Evolutionary conservation across 1,284 basidiomycete genomes (phyloP), one percentile per base, ranked within the genome.

Genomic region (Fomitopsis schrenkii): DNA sequence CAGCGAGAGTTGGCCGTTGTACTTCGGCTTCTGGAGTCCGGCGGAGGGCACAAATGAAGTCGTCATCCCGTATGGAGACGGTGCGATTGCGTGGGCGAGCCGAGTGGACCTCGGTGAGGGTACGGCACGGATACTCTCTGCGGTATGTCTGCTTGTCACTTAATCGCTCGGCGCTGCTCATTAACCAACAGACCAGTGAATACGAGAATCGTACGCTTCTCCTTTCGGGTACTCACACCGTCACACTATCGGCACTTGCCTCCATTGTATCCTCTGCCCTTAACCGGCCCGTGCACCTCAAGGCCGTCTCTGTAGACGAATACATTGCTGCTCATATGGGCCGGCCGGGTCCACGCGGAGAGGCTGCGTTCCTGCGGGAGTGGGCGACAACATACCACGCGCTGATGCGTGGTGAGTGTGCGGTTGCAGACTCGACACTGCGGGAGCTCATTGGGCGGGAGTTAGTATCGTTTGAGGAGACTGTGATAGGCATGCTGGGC

Each of bases 1-100:
- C 59, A 72, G 69, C 63, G 75, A 77, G 68, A 75, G 73, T 58
- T 77, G 66, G 50, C 73, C 75, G 59, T 66, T 77, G 30, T 77
- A 77, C 62, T 68, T 77, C 33, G 76, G 75, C 15, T 71, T 70
- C 55, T 72, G 68, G 63, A 66, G 68, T 59, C 64, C 66, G 0
- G 45, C 30, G 28, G 64, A 62, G 19, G 64, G 62, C 28, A 62
- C 58, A 9, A 64, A 67, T 55, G 71, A 72, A 61, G 69, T 71
- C 41, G 50, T 67, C 35, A 55, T 72, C 17, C 71, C 70, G 40
- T 53, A 71, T 17, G 65, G 68, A 40, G 73, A 75, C 54, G 74
- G 74, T 9, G 67, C 63, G 41, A 70, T 75, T 55, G 72, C 73
- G 1, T 75, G 73, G 73, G 73, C 68, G 17, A 67, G 67, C 52